These are phyloP conservation scores for Auriscalpium vulgare DNA, from an alignment of 768 basidiomycete genomes.

Conservation along the genomic window DNA sequence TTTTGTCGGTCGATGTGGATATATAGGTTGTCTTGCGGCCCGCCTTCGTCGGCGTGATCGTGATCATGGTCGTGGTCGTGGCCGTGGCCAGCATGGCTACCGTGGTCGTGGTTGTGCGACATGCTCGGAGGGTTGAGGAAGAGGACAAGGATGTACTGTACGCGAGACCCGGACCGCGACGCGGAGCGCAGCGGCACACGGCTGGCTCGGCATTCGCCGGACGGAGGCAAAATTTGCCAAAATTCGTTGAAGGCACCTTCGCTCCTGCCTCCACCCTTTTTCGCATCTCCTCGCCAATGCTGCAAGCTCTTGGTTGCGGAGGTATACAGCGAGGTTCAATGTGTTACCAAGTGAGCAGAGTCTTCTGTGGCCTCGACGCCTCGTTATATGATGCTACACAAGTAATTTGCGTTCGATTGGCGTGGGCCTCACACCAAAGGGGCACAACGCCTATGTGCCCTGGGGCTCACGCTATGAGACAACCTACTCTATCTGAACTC, in stretches of 20 bases:
- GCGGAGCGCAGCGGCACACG: background rate
- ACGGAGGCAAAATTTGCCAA: background rate
- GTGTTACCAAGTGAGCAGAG: no score
- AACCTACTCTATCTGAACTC: conserved; percentile 41
- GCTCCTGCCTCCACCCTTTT: no score
- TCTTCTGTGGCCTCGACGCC: background rate
- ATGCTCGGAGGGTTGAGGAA: conserved; percentile 22
- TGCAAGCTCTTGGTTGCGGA: no score
- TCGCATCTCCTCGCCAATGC: no score
- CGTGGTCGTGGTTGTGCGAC: conserved; percentile 48
- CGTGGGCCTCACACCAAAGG: conserved; percentile 57
- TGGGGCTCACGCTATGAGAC: conserved; percentile 69
- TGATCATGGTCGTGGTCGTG: conserved; percentile 50
- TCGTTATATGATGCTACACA: conserved; percentile 44
- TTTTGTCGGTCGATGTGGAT: conserved; percentile 70
- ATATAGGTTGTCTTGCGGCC: conserved; percentile 67
- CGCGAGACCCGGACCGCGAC: no score
- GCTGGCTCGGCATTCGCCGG: background rate
- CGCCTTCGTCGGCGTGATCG: conserved; percentile 34
- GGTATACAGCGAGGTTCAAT: no score
- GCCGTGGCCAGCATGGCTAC: conserved; percentile 49
- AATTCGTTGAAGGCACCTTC: no score
- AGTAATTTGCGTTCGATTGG: conserved; percentile 90
- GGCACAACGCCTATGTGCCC: conserved; percentile 64
- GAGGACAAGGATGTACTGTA: background rate